Conservation (phyloP, 1,284 basidiomycete genomes). For the Volvariella volvacea region DNA sequence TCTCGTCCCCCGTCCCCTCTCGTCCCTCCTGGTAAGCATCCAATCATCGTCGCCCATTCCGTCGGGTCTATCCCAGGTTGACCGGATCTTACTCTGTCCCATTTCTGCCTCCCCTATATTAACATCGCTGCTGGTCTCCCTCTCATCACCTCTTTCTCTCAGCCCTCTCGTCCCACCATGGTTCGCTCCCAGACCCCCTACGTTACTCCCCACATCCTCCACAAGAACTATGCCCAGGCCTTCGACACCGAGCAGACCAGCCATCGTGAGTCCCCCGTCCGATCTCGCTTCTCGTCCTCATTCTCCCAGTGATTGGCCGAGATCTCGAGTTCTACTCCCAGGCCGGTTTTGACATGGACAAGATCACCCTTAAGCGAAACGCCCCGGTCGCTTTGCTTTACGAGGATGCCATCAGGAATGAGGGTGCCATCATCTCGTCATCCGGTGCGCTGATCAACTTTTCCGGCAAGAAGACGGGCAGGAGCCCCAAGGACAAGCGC, state of each 20-base stretch:
- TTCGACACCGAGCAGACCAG: slow-evolving; percentile 55
- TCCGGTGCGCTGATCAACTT: slow-evolving; percentile 99
- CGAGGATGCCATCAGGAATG: slow-evolving; percentile 97
- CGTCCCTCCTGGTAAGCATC: no score
- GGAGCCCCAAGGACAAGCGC: slow-evolving; percentile 99
- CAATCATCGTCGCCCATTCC: no score
- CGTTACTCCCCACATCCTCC: slow-evolving; percentile 79
- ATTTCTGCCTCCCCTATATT: neutral
- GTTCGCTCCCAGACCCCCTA: slow-evolving; percentile 67
- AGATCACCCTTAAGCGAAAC: slow-evolving; percentile 88
- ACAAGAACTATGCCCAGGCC: slow-evolving; percentile 73
- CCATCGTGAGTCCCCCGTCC: slow-evolving; percentile 40
- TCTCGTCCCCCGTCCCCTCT: no score
- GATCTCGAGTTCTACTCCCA: slow-evolving; percentile 98
- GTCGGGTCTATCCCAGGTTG: slow-evolving; percentile 2
- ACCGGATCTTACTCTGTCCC: slow-evolving; percentile 7
- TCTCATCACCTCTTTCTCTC: slow-evolving; percentile 14
- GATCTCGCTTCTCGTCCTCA: slow-evolving; percentile 7
- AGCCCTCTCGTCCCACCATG: slow-evolving; percentile 31
- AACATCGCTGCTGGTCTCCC: slow-evolving; percentile 5
- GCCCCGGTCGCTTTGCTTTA: slow-evolving; percentile 93
- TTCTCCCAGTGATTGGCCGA: slow-evolving; percentile 69
- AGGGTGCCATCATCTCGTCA: slow-evolving; percentile 96
- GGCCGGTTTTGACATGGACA: slow-evolving; percentile 98
- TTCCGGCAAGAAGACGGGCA: slow-evolving; percentile 98